A percentile compares a stretch with the other conserved stretches of the same genome.
Conservation (phyloP, 306 rosid species). For the Neltuma alba region DNA sequence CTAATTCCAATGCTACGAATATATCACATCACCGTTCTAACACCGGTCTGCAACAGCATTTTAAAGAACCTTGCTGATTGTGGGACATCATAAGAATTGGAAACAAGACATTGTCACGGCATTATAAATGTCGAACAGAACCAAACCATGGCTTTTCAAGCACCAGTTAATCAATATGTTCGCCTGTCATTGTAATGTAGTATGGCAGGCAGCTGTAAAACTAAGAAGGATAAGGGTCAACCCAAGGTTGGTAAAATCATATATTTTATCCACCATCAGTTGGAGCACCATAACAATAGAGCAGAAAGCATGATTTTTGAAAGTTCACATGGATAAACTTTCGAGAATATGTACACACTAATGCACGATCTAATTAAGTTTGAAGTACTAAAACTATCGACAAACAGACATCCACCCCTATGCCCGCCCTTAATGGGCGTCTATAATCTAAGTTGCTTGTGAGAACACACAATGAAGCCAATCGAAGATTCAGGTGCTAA, state of each 20-base stretch:
- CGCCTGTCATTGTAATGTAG: background rate
- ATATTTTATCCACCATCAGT: background rate
- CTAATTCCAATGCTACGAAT: no score
- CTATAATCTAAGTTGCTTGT: background rate
- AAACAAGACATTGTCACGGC: no score
- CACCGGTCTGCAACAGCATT: no score
- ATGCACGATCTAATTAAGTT: background rate
- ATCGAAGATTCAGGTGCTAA: background rate
- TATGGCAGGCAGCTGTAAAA: background rate
- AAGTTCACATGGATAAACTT: background rate
- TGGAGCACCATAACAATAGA: background rate
- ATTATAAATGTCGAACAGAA: conserved; percentile 5
- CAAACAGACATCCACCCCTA: background rate
- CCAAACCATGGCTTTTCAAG: background rate
- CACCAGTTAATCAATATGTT: background rate
- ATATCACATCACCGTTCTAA: no score
- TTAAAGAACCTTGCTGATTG: no score
- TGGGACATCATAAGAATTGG: no score
- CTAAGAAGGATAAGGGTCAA: no score
- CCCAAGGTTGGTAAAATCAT: no score
- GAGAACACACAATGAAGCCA: conserved; percentile 15
- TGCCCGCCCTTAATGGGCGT: background rate
- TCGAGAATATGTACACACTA: background rate
- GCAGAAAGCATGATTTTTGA: background rate
- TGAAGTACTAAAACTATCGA: background rate